Conservation (phyloP, 1,284 basidiomycete genomes). For the Ganoderma multipileum region DNA sequence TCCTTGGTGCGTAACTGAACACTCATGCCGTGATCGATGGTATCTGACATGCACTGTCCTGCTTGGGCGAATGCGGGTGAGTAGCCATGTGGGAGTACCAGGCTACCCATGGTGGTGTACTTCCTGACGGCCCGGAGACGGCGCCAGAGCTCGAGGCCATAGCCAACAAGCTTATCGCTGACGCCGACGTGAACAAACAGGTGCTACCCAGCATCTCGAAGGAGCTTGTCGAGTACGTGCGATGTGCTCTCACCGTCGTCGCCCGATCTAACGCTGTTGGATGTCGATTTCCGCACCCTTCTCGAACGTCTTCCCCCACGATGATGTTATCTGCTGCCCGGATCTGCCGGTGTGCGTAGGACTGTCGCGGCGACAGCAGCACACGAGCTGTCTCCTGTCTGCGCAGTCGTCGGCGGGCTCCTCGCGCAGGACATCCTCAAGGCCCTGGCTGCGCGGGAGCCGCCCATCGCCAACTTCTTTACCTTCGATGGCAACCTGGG, state of each 20-base stretch:
- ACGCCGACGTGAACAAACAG: constrained; percentile 76
- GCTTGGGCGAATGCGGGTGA: background rate
- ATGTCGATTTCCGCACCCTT: background rate
- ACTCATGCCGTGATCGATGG: background rate
- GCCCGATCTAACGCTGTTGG: background rate
- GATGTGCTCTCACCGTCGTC: constrained; percentile 4
- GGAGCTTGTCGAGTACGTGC: constrained; percentile 65
- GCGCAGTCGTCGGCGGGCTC: constrained; percentile 93
- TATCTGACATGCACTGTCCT: background rate
- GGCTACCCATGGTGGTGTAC: constrained; percentile 55
- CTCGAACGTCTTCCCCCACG: background rate
- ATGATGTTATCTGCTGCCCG: background rate
- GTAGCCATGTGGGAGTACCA: constrained; percentile 89
- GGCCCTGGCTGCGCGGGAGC: constrained; percentile 87
- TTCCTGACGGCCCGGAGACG: constrained; percentile 61
- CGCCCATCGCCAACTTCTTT: constrained; percentile 92
- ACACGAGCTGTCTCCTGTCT: constrained; percentile 89
- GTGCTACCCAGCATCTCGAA: constrained; percentile 61
- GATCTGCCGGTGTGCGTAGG: constrained; percentile 43
- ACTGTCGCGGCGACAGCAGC: constrained; percentile 71
- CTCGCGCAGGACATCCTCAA: constrained; percentile 96
- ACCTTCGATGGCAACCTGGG: constrained; percentile 87
- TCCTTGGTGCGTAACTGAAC: constrained; percentile 62
- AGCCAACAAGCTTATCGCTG: constrained; percentile 63
- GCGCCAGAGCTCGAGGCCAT: constrained; percentile 66